Conservation (phyloP, 1,284 basidiomycete genomes). For the Trichosporon inkin region DNA sequence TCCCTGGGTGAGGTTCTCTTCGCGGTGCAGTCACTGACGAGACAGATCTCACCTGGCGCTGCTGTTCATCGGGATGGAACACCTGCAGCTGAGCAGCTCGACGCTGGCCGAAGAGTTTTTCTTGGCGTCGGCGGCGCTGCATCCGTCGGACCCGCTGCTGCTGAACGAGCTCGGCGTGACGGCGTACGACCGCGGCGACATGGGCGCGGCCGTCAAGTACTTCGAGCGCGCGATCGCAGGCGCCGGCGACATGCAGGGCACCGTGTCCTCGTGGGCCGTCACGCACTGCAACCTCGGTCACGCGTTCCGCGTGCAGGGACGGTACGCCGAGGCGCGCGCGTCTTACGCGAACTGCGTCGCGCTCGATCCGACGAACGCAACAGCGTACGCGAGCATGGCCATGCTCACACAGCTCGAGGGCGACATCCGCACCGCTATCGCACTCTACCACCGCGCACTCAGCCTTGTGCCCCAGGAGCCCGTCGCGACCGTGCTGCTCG, state of each 20-base stretch:
- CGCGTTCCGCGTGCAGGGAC: slow-evolving; percentile 73
- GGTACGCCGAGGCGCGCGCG: slow-evolving; percentile 62
- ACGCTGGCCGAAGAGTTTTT: slow-evolving; percentile 81
- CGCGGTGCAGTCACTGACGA: neutral
- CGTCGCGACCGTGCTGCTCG: slow-evolving; percentile 76
- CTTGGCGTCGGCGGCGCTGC: slow-evolving; percentile 70
- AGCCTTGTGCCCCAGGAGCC: slow-evolving; percentile 80
- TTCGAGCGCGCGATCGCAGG: slow-evolving; percentile 69
- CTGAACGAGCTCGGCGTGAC: slow-evolving; percentile 92
- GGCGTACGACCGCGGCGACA: slow-evolving; percentile 75
- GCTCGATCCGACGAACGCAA: slow-evolving; percentile 71
- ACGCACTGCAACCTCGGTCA: slow-evolving; percentile 90
- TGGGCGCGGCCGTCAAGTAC: slow-evolving; percentile 62
- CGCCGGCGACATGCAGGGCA: slow-evolving; percentile 75
- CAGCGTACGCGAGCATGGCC: slow-evolving; percentile 75
- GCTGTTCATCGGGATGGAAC: slow-evolving; percentile 97
- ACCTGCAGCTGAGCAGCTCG: slow-evolving; percentile 82
- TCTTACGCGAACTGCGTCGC: slow-evolving; percentile 72
- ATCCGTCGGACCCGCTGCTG: slow-evolving; percentile 79
- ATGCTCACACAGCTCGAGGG: slow-evolving; percentile 72
- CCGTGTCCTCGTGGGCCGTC: slow-evolving; percentile 74
- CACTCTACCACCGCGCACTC: slow-evolving; percentile 84
- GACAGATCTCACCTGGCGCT: slow-evolving; percentile 85
- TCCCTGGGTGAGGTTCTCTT: slow-evolving; percentile 74
- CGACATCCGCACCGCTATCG: slow-evolving; percentile 70